phyloP scores from a whole-genome alignment of 2,329 filamentous ascomycete species.

The Sporothrix brunneoviolacea region DNA sequence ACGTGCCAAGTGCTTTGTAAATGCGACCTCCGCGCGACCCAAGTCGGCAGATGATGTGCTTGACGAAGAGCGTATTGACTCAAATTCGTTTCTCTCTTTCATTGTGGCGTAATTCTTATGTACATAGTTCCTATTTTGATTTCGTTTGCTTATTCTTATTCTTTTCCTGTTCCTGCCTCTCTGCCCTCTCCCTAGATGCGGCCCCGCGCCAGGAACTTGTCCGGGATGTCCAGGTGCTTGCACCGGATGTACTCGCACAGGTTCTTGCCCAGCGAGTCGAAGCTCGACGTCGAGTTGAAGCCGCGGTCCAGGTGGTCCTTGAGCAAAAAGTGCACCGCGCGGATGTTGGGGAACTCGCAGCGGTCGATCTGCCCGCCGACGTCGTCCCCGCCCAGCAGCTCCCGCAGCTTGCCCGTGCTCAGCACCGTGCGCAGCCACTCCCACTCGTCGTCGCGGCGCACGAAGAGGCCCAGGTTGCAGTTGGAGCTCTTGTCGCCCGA shows the following conservation, averaged over 20 bases:
- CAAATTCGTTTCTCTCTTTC: no score
- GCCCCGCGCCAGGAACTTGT: conserved; percentile 29
- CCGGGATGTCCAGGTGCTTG: conserved; percentile 37
- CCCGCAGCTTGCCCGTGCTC: conserved; percentile 31
- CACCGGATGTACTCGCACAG: conserved; percentile 25
- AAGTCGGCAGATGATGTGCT: no score
- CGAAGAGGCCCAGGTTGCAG: conserved; percentile 41
- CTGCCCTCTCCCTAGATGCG: conserved; percentile 2
- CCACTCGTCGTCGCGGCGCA: conserved; percentile 36
- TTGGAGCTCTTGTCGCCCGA: conserved; percentile 39
- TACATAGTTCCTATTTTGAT: no score
- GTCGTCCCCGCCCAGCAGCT: conserved; percentile 32
- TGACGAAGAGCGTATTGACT: no score
- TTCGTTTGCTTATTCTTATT: no score
- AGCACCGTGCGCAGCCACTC: conserved; percentile 38
- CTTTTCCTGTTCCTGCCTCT: not conserved
- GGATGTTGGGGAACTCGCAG: conserved; percentile 38
- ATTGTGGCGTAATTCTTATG: no score
- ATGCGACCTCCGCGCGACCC: no score
- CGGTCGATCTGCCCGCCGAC: conserved; percentile 34
- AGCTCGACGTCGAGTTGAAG: conserved; percentile 15
- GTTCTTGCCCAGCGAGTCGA: conserved; percentile 15
- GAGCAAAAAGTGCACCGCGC: conserved; percentile 19
- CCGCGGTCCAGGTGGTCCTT: conserved; percentile 28
- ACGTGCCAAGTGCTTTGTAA: no score